A percentile compares a stretch with the other conserved stretches of the same genome.
These are phyloP conservation scores for Candida dajiaensis DNA, from an alignment of 805 yeast species.

Conservation along the genomic window DNA sequence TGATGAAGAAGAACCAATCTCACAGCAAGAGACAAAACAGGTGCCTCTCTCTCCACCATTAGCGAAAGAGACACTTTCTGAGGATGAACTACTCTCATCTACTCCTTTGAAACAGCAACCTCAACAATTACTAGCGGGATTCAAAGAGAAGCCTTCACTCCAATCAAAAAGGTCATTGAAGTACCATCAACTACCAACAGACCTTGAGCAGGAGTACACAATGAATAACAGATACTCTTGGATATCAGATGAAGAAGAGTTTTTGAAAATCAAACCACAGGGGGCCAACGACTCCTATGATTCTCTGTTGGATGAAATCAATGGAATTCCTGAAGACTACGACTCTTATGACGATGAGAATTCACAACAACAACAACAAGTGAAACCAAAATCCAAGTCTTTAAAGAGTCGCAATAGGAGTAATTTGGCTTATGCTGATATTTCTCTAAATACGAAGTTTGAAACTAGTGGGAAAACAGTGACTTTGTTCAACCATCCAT, in stretches of 20 bases:
- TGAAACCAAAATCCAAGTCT: slow-evolving; percentile 9
- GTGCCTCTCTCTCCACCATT: not conserved
- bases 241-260: slow-evolving; percentile 27
- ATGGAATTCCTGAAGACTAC: slow-evolving; percentile 41
- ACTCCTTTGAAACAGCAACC: not conserved
- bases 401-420: slow-evolving; percentile 12
- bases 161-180: slow-evolving; percentile 23
- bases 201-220: slow-evolving; percentile 29
- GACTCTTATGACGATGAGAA: slow-evolving; percentile 19
- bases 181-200: slow-evolving; percentile 32
- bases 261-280: slow-evolving; percentile 16
- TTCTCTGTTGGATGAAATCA: slow-evolving; percentile 45
- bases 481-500: slow-evolving; percentile 28
- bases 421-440: slow-evolving; percentile 21
- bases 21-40: not conserved
- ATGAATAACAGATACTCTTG: slow-evolving; percentile 16
- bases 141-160: not conserved
- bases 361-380: not conserved
- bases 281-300: slow-evolving; percentile 28
- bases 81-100: not conserved
- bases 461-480: slow-evolving; percentile 33
- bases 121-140: not conserved
- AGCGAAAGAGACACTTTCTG: not conserved
- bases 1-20: slow-evolving; percentile 12
- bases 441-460: slow-evolving; percentile 25